phyloP scores from a whole-genome alignment of 1,284 basidiomycete genomes.

The Tranzscheliella williamsii region DNA sequence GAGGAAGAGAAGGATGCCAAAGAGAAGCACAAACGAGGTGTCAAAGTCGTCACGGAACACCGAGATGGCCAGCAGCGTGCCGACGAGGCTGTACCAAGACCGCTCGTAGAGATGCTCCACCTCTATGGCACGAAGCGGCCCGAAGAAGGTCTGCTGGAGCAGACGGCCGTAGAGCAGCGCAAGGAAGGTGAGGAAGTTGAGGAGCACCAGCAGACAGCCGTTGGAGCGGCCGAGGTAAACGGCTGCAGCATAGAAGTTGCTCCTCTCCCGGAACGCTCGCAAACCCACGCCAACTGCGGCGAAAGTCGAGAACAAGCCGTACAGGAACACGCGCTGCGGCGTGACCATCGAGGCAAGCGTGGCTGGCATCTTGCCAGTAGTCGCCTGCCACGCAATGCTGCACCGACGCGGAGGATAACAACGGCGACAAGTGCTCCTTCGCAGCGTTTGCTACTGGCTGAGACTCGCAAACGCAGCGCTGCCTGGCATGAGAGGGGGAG shows the following conservation, averaged over 20 bases:
- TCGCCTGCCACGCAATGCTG: no score
- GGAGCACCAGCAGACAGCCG: slow-evolving; percentile 68
- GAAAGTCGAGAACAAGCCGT: slow-evolving; percentile 40
- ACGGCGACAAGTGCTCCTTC: no score
- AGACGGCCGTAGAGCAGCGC: slow-evolving; percentile 76
- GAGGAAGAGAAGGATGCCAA: slow-evolving; percentile 85
- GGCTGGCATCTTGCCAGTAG: slow-evolving; percentile 7
- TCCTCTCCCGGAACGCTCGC: slow-evolving; percentile 79
- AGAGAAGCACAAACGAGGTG: slow-evolving; percentile 87
- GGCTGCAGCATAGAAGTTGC: slow-evolving; percentile 91
- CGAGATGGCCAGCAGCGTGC: slow-evolving; percentile 90
- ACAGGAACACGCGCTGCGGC: slow-evolving; percentile 34
- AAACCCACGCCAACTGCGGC: slow-evolving; percentile 36
- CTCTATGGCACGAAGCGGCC: slow-evolving; percentile 81
- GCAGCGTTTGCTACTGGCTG: no score
- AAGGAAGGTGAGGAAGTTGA: slow-evolving; percentile 83
- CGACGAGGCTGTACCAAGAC: slow-evolving; percentile 95
- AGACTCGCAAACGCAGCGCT: no score
- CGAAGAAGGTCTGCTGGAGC: slow-evolving; percentile 88
- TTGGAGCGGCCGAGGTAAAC: slow-evolving; percentile 91
- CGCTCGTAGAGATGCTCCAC: slow-evolving; percentile 93
- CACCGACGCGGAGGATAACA: no score
- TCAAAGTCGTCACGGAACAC: slow-evolving; percentile 80
- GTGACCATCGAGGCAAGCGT: slow-evolving; percentile 11
- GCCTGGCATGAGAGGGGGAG: no score